Percentiles rank a stretch among this genome's conserved stretches.
These are phyloP conservation scores for Aspergillus fumigatus DNA, from an alignment of 2,329 filamentous ascomycete genomes.

Conservation along the genomic window DNA sequence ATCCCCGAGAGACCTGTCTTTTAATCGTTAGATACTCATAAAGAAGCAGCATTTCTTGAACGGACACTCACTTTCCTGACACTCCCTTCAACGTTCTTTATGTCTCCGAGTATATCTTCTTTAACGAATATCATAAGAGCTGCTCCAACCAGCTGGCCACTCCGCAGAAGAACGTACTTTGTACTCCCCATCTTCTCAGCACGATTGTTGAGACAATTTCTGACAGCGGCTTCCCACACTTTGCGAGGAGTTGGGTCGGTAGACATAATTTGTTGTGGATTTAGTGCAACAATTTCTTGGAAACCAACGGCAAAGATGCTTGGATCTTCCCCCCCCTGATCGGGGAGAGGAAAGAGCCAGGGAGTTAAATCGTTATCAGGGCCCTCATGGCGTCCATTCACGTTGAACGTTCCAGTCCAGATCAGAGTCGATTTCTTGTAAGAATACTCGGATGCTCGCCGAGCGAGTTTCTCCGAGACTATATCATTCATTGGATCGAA, in stretches of 20 bases:
- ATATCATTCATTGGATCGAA: conserved; percentile 94
- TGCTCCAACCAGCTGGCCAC: conserved; percentile 90
- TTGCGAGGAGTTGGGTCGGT: conserved; percentile 84
- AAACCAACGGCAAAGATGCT: conserved; percentile 89
- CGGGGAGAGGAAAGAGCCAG: conserved; percentile 69
- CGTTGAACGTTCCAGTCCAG: conserved; percentile 85
- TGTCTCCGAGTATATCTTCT: conserved; percentile 67
- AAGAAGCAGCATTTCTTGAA: not conserved
- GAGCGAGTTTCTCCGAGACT: conserved; percentile 70
- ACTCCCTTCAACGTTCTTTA: conserved; percentile 95
- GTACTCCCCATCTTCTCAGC: conserved; percentile 62
- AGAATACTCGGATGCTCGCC: conserved; percentile 65
- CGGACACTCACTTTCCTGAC: conserved; percentile 67
- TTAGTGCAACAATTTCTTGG: conserved; percentile 97
- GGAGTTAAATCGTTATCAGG: conserved; percentile 72
- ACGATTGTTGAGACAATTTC: conserved; percentile 68
- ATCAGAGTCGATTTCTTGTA: conserved; percentile 70
- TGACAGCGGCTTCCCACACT: conserved; percentile 80
- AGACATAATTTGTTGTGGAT: conserved; percentile 98
- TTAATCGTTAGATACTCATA: conserved; percentile 29
- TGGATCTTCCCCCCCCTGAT: conserved; percentile 58
- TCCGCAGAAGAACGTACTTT: conserved; percentile 83
- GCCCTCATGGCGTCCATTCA: conserved; percentile 82
- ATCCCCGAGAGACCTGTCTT: conserved; percentile 86
- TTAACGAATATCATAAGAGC: conserved; percentile 90